Conservation (phyloP, 2,329 filamentous ascomycete genomes). For the Trichoderma sp. region DNA sequence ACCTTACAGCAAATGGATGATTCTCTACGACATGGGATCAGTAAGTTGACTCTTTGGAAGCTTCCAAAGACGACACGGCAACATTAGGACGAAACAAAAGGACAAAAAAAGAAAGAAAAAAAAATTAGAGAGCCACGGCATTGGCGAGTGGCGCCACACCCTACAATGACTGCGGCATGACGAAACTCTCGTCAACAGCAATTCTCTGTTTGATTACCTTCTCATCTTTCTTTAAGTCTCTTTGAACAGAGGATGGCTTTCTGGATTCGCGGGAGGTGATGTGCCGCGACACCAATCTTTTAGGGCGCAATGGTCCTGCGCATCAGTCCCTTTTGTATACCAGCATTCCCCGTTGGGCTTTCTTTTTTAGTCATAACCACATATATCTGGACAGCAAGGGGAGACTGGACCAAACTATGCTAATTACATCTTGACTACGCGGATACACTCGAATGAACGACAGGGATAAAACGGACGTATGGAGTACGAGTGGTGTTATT, state of each 20-base stretch:
- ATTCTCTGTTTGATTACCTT: neutral
- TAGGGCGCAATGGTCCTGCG: neutral
- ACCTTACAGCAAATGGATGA: neutral
- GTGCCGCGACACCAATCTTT: neutral
- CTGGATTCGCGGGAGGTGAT: neutral
- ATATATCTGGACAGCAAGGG: conserved; percentile 19
- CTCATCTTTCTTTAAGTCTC: neutral
- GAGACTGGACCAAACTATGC: conserved; percentile 19
- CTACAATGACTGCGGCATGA: neutral
- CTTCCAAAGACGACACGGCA: neutral
- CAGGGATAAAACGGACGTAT: conserved; percentile 27
- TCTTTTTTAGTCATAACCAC: conserved; percentile 24
- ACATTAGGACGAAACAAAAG: neutral
- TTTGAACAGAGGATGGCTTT: neutral
- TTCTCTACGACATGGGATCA: neutral
- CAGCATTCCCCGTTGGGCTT: conserved; percentile 15
- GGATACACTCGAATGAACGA: conserved; percentile 26
- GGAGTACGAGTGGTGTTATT: conserved; percentile 25
- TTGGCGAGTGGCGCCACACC: conserved; percentile 1
- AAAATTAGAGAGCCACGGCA: neutral
- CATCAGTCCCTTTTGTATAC: conserved; percentile 24
- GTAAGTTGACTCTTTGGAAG: neutral
- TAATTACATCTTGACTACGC: conserved; percentile 26
- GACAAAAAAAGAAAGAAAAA: neutral
- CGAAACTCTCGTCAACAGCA: neutral